Percentiles rank a stretch among this genome's conserved stretches.
Conservation (phyloP, 768 basidiomycete genomes). For the Pleurotus djamor region DNA sequence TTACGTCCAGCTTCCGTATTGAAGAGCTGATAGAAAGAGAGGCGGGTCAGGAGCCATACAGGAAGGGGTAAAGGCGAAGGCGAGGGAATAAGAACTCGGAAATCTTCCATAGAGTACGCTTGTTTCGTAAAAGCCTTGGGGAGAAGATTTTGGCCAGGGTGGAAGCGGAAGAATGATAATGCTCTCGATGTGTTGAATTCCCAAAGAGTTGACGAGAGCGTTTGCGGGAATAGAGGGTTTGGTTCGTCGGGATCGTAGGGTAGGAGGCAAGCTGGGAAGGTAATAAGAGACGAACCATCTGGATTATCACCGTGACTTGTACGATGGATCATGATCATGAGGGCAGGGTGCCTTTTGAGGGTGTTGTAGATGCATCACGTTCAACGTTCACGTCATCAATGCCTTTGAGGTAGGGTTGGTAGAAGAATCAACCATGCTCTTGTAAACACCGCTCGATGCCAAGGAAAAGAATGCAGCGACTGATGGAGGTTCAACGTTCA, state of each 20-base stretch:
- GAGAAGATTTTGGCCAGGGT: conserved; percentile 83
- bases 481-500: conserved; percentile 80
- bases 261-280: neutral
- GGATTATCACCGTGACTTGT: conserved; percentile 31
- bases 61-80: neutral
- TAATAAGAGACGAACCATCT: conserved; percentile 25
- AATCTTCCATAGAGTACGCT: conserved; percentile 89
- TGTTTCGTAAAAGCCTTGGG: conserved; percentile 96
- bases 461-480: conserved; percentile 70
- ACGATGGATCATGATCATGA: conserved; percentile 93
- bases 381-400: conserved; percentile 57
- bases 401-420: conserved; percentile 49
- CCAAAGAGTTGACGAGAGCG: conserved; percentile 90
- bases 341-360: conserved; percentile 85
- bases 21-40: conserved; percentile 65
- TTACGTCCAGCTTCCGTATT: conserved; percentile 80
- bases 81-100: conserved; percentile 80
- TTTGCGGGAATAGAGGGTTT: conserved; percentile 76
- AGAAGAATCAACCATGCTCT: conserved; percentile 74
- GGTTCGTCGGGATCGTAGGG: conserved; percentile 70
- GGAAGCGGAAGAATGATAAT: conserved; percentile 89
- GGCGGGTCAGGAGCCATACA: no score
- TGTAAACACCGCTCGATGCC: conserved; percentile 81
- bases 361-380: conserved; percentile 92
- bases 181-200: conserved; percentile 78